These are phyloP conservation scores for Aspergillus indologenus DNA, from an alignment of 495 filamentous ascomycete species.

Conservation along the genomic window DNA sequence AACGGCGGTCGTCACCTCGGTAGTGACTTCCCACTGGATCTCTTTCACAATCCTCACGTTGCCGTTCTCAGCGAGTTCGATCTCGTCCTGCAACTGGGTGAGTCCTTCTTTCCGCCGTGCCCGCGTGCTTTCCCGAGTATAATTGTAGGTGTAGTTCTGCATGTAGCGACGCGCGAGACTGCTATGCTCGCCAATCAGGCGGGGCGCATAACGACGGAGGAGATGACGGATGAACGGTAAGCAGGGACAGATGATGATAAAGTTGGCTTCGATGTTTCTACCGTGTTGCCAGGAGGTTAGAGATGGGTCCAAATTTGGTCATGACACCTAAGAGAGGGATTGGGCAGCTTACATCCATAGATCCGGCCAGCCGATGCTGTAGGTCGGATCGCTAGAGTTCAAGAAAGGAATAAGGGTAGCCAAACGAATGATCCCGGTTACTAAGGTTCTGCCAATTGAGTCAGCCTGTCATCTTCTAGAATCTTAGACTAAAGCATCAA, in stretches of 20 bases:
- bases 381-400: conserved; percentile 2
- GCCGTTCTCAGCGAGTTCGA: background rate
- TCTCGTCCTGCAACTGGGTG: conserved; percentile 4
- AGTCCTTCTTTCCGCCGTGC: background rate
- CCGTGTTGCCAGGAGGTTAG: background rate
- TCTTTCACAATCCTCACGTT: background rate
- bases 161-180: background rate
- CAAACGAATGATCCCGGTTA: conserved; percentile 5
- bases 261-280: conserved; percentile 9
- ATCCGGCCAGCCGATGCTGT: background rate
- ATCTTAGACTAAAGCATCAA: background rate
- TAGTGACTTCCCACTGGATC: background rate
- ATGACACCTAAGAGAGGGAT: no score
- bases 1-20: background rate
- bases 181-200: conserved; percentile 5
- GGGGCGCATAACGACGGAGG: conserved; percentile 3
- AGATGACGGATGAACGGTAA: conserved; percentile 7
- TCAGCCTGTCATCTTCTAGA: background rate
- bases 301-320: background rate
- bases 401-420: conserved; percentile 1
- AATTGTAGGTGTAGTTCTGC: background rate
- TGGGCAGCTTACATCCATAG: conserved; percentile 8
- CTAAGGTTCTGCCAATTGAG: background rate
- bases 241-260: background rate
- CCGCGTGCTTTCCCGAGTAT: background rate